Evolutionary conservation across 2,329 filamentous ascomycete genomes (phyloP).

Genomic region (Fusarium aywerte): DNA sequence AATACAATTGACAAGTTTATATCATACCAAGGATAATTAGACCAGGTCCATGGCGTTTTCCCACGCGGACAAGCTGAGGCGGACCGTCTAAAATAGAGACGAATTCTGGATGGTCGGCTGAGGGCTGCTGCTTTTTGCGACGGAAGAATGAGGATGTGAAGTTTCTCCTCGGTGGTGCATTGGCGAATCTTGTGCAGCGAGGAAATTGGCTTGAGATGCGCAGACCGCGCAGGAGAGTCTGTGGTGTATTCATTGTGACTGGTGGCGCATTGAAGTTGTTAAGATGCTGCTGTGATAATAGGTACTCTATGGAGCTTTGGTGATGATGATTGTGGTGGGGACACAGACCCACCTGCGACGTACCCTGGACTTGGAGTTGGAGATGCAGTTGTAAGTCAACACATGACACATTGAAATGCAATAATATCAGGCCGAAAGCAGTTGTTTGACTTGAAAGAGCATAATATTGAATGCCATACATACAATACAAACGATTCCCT

Average conservation of each 20-base stretch:
- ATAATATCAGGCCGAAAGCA: too few species aligned
- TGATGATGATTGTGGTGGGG: slow-evolving; percentile 32
- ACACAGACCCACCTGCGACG: slow-evolving; percentile 12
- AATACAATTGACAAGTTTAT: not conserved
- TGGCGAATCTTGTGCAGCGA: slow-evolving; percentile 22
- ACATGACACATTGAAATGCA: not conserved
- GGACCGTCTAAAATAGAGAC: slow-evolving; percentile 89
- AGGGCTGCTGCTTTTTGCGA: slow-evolving; percentile 57
- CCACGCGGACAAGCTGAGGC: slow-evolving; percentile 79
- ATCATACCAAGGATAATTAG: slow-evolving; percentile 77
- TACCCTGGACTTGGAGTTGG: not conserved
- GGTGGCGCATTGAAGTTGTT: slow-evolving; percentile 20
- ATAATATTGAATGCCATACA: too few species aligned
- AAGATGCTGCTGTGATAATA: not conserved
- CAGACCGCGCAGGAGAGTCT: slow-evolving; percentile 44
- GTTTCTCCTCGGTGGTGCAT: slow-evolving; percentile 21
- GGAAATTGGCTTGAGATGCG: slow-evolving; percentile 29
- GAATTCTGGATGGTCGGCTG: slow-evolving; percentile 81
- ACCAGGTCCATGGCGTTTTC: slow-evolving; percentile 79
- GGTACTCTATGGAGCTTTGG: not conserved
- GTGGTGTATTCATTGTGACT: slow-evolving; percentile 46
- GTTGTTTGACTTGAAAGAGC: too few species aligned
- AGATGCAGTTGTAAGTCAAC: not conserved
- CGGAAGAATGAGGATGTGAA: slow-evolving; percentile 38
- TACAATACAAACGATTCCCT: not conserved